phyloP scores from a whole-genome alignment of 345 rosid species.

The Dimocarpus longan region DNA sequence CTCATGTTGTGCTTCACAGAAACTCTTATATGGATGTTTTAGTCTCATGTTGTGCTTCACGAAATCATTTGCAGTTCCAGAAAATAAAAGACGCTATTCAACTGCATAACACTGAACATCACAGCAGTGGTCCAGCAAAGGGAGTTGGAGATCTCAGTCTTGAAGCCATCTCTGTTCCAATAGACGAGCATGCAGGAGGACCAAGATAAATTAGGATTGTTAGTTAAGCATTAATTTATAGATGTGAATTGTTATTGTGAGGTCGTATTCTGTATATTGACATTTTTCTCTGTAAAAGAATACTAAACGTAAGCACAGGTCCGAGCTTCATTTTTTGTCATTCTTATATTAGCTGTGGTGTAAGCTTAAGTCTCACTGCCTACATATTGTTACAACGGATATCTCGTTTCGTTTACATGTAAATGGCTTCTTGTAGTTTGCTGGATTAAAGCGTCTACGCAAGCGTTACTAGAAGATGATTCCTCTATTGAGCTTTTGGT shows the following conservation, averaged over 20 bases:
- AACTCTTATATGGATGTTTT: neutral
- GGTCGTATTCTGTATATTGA: slow-evolving; percentile 31
- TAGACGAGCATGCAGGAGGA: slow-evolving; percentile 46
- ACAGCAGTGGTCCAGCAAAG: slow-evolving; percentile 60
- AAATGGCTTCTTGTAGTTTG: neutral
- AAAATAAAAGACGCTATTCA: slow-evolving; percentile 81
- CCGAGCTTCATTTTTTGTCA: slow-evolving; percentile 26
- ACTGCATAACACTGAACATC: slow-evolving; percentile 60
- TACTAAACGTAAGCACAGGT: neutral
- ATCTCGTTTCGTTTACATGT: neutral
- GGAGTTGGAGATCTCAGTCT: slow-evolving; percentile 61
- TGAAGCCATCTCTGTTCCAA: slow-evolving; percentile 45
- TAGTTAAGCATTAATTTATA: slow-evolving; percentile 16
- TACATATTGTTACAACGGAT: neutral
- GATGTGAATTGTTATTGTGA: neutral
- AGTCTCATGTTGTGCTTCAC: neutral
- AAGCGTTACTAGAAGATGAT: neutral
- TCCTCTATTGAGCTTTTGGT: neutral
- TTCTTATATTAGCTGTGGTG: slow-evolving; percentile 22
- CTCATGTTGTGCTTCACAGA: neutral
- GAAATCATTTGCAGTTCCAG: slow-evolving; percentile 62
- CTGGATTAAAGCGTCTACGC: neutral
- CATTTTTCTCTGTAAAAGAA: slow-evolving; percentile 18
- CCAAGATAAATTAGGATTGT: slow-evolving; percentile 33
- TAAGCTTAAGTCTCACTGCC: neutral